Evolutionary conservation across 2,329 filamentous ascomycete species (phyloP).

Genomic region (Fusarium sp.): DNA sequence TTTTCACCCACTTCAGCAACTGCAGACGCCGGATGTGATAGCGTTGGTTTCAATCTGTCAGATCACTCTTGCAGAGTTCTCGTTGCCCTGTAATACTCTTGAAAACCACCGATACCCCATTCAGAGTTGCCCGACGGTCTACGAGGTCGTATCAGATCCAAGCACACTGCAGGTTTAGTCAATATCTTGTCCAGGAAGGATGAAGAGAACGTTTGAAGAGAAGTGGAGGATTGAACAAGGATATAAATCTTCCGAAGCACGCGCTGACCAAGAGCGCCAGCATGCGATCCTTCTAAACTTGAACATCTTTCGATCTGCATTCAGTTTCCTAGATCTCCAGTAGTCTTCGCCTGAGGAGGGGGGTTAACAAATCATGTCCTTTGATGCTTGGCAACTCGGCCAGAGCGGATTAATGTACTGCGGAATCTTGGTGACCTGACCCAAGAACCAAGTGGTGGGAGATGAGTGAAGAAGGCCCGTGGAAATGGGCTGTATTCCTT

Average conservation of each 20-base stretch:
- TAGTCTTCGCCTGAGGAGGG: neutral
- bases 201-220: slow-evolving; percentile 11
- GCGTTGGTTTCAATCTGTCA: slow-evolving; percentile 38
- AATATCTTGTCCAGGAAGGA: slow-evolving; percentile 1
- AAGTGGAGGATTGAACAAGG: slow-evolving; percentile 24
- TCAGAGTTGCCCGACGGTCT: neutral
- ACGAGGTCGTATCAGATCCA: neutral
- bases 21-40: slow-evolving; percentile 22
- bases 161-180: slow-evolving; percentile 1
- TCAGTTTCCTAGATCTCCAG: neutral
- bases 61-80: slow-evolving; percentile 31
- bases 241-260: slow-evolving; percentile 24
- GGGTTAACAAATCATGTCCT: neutral
- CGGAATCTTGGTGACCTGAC: slow-evolving; percentile 2
- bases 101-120: neutral
- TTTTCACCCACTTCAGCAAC: slow-evolving; percentile 4
- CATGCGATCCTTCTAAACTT: neutral
- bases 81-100: neutral
- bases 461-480: slow-evolving; percentile 1
- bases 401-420: neutral
- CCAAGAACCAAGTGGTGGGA: neutral
- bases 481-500: slow-evolving; percentile 8
- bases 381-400: neutral
- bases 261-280: slow-evolving; percentile 2
- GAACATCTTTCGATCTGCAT: neutral